phyloP scores from a whole-genome alignment of 306 rosid genomes.

The Cyamopsis tetragonoloba region DNA sequence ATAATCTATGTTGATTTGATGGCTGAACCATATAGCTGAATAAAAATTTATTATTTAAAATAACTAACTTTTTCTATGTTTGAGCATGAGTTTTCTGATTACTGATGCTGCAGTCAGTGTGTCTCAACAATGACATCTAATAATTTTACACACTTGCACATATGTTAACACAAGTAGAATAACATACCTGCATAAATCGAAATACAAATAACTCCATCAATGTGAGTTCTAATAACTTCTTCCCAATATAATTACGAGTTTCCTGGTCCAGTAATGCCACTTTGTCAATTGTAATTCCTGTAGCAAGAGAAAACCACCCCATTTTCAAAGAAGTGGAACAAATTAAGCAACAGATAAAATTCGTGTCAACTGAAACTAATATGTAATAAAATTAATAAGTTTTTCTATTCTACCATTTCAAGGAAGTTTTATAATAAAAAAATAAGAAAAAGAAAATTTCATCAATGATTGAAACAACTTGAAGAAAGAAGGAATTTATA shows the following conservation, averaged over 20 bases:
- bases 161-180: background rate
- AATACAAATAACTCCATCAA: conserved; percentile 74
- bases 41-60: conserved; percentile 7
- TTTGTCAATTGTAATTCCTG: conserved; percentile 92
- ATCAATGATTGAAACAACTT: background rate
- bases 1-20: background rate
- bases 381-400: background rate
- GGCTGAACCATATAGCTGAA: conserved; percentile 11
- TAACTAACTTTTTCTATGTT: background rate
- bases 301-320: conserved; percentile 32
- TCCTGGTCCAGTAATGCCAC: conserved; percentile 80
- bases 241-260: conserved; percentile 85
- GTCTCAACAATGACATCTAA: conserved; percentile 20
- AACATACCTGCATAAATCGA: conserved; percentile 90
- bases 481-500: background rate
- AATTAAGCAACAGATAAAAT: background rate
- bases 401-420: background rate
- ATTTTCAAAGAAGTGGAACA: conserved; percentile 17
- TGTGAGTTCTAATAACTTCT: conserved; percentile 78
- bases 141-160: background rate
- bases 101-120: background rate
- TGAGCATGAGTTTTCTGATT: background rate
- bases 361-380: conserved; percentile 4
- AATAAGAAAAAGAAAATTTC: background rate
- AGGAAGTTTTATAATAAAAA: background rate